These are phyloP conservation scores for Diaporthe caulivora DNA, from an alignment of 2,329 filamentous ascomycete genomes.

Conservation along the genomic window DNA sequence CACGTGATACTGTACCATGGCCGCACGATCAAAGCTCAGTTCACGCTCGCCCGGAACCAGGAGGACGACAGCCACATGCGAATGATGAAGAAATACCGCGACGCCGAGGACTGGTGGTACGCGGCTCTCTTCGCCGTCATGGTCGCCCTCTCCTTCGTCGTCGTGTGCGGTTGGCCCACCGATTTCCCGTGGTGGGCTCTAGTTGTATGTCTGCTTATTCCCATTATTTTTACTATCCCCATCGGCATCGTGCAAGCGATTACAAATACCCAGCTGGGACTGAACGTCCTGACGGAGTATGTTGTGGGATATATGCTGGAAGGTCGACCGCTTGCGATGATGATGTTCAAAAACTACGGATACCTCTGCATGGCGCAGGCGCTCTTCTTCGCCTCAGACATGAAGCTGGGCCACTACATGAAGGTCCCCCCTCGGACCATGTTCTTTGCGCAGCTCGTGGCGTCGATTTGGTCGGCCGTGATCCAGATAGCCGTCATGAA, in stretches of 20 bases:
- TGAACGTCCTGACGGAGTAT: slow-evolving; percentile 81
- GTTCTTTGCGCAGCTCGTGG: slow-evolving; percentile 71
- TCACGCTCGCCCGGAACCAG: slow-evolving; percentile 66
- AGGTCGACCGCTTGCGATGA: slow-evolving; percentile 78
- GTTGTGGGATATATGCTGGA: slow-evolving; percentile 81
- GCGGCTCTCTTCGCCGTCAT: slow-evolving; percentile 63
- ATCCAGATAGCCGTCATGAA: slow-evolving; percentile 76
- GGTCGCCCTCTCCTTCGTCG: slow-evolving; percentile 66
- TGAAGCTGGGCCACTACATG: slow-evolving; percentile 79
- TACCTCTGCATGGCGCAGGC: slow-evolving; percentile 77
- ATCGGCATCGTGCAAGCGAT: slow-evolving; percentile 73
- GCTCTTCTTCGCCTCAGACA: slow-evolving; percentile 73
- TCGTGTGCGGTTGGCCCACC: slow-evolving; percentile 67
- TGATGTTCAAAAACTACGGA: slow-evolving; percentile 83
- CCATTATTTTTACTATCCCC: slow-evolving; percentile 70
- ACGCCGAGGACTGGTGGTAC: slow-evolving; percentile 73
- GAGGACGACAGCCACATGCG: slow-evolving; percentile 72
- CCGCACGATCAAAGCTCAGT: slow-evolving; percentile 66
- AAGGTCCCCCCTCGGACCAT: slow-evolving; percentile 72
- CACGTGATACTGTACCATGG: slow-evolving; percentile 69
- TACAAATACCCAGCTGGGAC: slow-evolving; percentile 72
- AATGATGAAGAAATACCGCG: slow-evolving; percentile 71
- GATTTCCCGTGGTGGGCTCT: slow-evolving; percentile 71
- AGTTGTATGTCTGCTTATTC: slow-evolving; percentile 68
- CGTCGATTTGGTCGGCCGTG: slow-evolving; percentile 71